Base-by-base conservation (phyloP, 441 rosid species). In the Arabidopsis lyrata region DNA sequence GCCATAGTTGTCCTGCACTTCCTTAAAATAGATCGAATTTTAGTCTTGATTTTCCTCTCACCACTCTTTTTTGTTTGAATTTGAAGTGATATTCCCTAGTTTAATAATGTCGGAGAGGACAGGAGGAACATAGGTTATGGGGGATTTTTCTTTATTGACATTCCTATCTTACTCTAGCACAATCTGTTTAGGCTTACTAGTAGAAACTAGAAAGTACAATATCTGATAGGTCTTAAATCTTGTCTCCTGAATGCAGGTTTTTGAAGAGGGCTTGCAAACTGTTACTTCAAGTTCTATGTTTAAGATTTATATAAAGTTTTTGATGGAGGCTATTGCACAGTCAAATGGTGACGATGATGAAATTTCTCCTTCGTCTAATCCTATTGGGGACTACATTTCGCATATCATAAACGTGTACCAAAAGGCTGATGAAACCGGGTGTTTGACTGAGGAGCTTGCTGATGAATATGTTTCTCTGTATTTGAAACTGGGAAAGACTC, bases 371-470 rank as follows among this genome's bases (percentile, higher is more conserved):
- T 44, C 41, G 55, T 42, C 88, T 16, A 31, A 53, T 75, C 69
- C 57, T 41, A 13, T 16, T 32, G 83, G 45, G 62, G 70, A 77
- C 69, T 63, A 45, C 70, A 58, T 83, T 75, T 78, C 86, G 27
- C 87, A 80, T 76, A 81, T 87, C 41, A 70, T 83, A 63, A 76
- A 18, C 9, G 83, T 86, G 65, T 93, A 79, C 71, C 84, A 87
- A 77, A 88, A 79, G 83, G 97, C 97, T 55, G 91, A 88, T 73
- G 68, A 53, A 69, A 66, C 80, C 38, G 92, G 84, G 27, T 84
- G 83, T 81, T 57, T 90, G 47, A 81, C 91, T 0, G 93, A 90
- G 78, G 95, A 81, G 76, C 84, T 92, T 72, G 96, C 93, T 71
- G 78, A 81, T 82, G 70, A 88, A 57, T 87, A 86, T 81, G 79